Base-by-base conservation (phyloP, 106 monocot species). In the Iris macrosiphon region DNA sequence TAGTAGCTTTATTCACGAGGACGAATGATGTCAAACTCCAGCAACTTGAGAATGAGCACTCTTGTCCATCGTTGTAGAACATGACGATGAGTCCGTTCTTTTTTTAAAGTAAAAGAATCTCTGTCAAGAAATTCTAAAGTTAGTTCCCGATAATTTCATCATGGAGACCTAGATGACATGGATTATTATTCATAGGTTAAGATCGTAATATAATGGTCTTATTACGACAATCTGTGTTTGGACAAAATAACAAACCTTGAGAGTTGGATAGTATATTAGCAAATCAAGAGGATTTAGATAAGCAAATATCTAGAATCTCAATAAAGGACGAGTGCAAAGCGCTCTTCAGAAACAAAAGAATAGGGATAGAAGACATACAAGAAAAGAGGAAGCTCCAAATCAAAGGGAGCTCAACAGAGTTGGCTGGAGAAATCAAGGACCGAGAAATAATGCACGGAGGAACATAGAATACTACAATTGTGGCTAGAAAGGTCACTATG, bases 271-370 rank as follows among this genome's bases (percentile, higher is more conserved):
- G 28, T 28, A 7, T 50, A 14, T 14, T 50, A 11, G 46, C 7
- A 1, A 22, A 9, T 46, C 46, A 46, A 9, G 7, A 19, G 20
- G 18, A 15, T 19, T 20, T 50, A 15, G 28, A 10, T 7, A 49
- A 49, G 23, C 48, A 55, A 55, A 55, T 16, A 14, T 30, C 16
- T 51, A 25, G 27, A 51, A 8, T 28, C 10, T 51, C 50, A 29
- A 7, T 13, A 29, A 51, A 28, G 33, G 10, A 12, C 10, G 24
- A 51, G 12, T 21, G 27, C 3, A 25, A 51, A 28, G 50, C 24
- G 11, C 26, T 51, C 24, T 51, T 51, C 27, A 29, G 3, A 2
- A 51, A 1, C 11, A 24, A 51, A 13, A 14, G 26, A 2, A 51
- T 3, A 16, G 7, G 43, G n/a, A 43, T 16, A 51, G 4, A 29